phyloP scores from a whole-genome alignment of 306 rosid species.

The Pyrus communis region DNA sequence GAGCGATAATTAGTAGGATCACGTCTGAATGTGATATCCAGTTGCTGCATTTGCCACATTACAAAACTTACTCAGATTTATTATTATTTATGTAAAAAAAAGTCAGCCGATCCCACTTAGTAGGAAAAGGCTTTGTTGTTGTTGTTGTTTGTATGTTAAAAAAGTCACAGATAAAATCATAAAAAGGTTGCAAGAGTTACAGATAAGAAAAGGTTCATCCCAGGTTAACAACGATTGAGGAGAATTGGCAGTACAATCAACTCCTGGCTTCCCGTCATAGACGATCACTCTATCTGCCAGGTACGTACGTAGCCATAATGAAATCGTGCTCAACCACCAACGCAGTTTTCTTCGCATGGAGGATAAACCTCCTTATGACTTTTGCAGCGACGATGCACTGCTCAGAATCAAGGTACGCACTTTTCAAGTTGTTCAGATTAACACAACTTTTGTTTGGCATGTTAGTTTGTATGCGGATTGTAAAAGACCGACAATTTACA shows the following conservation, averaged over 20 bases:
- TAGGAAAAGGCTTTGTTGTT: too few relatives aligned
- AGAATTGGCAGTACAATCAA: conserved; percentile 76
- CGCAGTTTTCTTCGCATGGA: conserved; percentile 95
- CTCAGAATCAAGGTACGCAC: conserved; percentile 96
- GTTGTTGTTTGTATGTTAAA: too few relatives aligned
- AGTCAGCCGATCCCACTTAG: too few relatives aligned
- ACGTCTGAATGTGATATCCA: conserved; percentile 86
- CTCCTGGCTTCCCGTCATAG: conserved; percentile 73
- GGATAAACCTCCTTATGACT: conserved; percentile 92
- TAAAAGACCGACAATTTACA: too few relatives aligned
- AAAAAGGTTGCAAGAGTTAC: conserved; percentile 34
- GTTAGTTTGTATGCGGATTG: too few relatives aligned
- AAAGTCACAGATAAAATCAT: neutral
- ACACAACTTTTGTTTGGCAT: too few relatives aligned
- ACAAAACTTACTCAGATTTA: too few relatives aligned
- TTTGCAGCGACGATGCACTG: conserved; percentile 90
- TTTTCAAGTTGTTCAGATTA: neutral
- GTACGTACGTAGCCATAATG: conserved; percentile 81
- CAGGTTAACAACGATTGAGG: conserved; percentile 90
- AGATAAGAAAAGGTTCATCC: conserved; percentile 96
- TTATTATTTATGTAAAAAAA: too few relatives aligned
- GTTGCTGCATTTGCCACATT: conserved; percentile 45
- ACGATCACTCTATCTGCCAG: conserved; percentile 96
- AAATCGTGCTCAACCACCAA: conserved; percentile 94
- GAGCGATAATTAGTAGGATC: conserved; percentile 92